These are phyloP conservation scores for Giardia duodenalis DNA, from an alignment of 208 protist genomes.

Conservation along the genomic window DNA sequence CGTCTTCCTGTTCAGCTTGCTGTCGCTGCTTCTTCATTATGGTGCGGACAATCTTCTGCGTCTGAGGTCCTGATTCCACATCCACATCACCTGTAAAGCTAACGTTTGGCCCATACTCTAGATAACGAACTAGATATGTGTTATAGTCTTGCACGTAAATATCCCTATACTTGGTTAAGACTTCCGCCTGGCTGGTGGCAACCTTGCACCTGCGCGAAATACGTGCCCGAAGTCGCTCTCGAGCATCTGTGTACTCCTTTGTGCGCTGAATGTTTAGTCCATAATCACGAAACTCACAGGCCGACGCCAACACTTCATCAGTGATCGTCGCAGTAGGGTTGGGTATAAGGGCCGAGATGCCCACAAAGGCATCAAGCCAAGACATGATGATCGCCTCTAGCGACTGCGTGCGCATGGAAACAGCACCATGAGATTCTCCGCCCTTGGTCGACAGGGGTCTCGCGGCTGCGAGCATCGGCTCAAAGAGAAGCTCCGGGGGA, in stretches of 20 bases:
- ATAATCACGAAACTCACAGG: background rate
- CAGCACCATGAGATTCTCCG: background rate
- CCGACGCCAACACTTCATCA: background rate
- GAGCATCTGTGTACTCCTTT: background rate
- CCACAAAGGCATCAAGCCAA: background rate
- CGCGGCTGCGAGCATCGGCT: background rate
- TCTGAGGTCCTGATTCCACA: background rate
- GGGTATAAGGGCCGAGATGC: background rate
- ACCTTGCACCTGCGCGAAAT: background rate
- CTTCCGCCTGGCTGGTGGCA: background rate
- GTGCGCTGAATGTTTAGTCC: background rate
- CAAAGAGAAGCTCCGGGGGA: background rate
- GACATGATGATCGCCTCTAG: background rate
- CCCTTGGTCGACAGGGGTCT: background rate
- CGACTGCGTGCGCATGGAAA: background rate
- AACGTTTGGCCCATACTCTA: slow-evolving; percentile 19
- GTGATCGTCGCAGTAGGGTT: background rate
- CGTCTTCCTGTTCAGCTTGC: background rate
- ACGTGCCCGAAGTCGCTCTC: background rate
- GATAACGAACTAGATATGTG: background rate
- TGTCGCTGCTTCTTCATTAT: slow-evolving; percentile 8
- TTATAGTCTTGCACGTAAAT: slow-evolving; percentile 1
- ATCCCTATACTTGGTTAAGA: background rate
- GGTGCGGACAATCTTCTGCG: background rate
- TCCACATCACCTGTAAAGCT: background rate